These are phyloP conservation scores for Fagopyrum tataricum DNA, from an alignment of 148 eudicot genomes.

Conservation along the genomic window DNA sequence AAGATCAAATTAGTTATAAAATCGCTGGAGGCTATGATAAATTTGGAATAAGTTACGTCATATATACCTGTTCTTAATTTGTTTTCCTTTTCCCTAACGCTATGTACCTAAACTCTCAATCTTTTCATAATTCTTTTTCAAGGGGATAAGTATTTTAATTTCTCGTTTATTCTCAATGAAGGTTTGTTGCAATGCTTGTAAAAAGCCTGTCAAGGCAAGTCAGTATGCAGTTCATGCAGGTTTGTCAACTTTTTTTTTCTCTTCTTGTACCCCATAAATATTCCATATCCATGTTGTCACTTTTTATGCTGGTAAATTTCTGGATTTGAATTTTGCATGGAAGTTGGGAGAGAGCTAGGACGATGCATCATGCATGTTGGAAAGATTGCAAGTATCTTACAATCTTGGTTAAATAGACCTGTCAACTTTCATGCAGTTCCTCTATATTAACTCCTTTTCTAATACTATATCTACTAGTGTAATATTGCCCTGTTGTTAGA, in stretches of 20 bases:
- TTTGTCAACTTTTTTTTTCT: constrained; percentile 15
- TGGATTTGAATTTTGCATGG: background rate
- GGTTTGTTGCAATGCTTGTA: constrained; percentile 78
- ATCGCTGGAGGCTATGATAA: background rate
- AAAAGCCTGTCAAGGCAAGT: constrained; percentile 72
- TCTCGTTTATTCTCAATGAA: constrained; percentile 19
- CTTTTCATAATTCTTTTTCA: background rate
- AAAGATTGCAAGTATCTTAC: background rate
- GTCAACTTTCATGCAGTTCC: constrained; percentile 2
- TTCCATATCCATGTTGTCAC: background rate
- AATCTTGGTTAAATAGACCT: background rate
- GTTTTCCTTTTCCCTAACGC: background rate
- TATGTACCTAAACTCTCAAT: too few relatives aligned
- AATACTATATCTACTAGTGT: background rate
- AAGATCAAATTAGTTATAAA: background rate
- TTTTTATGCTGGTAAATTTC: background rate
- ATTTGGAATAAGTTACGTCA: background rate
- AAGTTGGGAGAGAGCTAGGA: background rate
- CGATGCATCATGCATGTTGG: constrained; percentile 9
- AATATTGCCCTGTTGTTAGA: background rate
- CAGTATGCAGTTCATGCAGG: constrained; percentile 81
- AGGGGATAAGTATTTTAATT: background rate
- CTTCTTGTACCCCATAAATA: background rate
- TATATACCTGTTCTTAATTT: background rate
- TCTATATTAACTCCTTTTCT: background rate